Evolutionary conservation across 108 stramenopile genomes (phyloP).

Genomic region (Fistulifera solaris): DNA sequence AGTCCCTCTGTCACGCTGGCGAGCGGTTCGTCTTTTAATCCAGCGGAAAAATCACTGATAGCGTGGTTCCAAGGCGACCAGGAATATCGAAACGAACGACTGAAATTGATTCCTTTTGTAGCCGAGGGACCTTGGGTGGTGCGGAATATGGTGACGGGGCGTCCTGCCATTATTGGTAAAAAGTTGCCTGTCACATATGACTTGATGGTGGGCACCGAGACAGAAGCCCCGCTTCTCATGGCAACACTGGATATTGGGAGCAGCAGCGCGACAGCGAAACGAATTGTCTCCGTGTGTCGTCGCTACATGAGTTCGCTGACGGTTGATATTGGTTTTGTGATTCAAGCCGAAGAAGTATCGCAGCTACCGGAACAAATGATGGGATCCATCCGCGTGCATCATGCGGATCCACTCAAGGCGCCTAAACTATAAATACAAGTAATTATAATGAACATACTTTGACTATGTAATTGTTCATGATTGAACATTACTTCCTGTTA

Average conservation of each 20-base stretch:
- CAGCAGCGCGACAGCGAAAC: conserved; percentile 41
- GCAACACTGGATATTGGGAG: conserved; percentile 75
- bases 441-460: background rate
- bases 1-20: background rate
- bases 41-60: conserved; percentile 30
- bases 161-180: conserved; percentile 78
- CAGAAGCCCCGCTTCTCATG: conserved; percentile 34
- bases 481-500: too few species aligned
- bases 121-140: conserved; percentile 84
- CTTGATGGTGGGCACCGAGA: background rate
- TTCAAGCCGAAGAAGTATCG: conserved; percentile 58
- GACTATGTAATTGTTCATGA: too few species aligned
- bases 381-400: conserved; percentile 64
- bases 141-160: conserved; percentile 71
- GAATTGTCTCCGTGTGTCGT: conserved; percentile 67
- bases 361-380: conserved; percentile 87
- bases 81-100: conserved; percentile 50
- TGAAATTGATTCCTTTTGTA: conserved; percentile 72
- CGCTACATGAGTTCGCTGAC: conserved; percentile 70
- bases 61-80: conserved; percentile 43
- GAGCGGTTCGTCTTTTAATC: conserved; percentile 18
- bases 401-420: conserved; percentile 60
- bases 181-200: conserved; percentile 50
- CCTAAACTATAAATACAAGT: conserved; percentile 13
- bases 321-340: conserved; percentile 81